These are phyloP conservation scores for Aspergillus terreus DNA, from an alignment of 2,329 filamentous ascomycete species.

Conservation along the genomic window DNA sequence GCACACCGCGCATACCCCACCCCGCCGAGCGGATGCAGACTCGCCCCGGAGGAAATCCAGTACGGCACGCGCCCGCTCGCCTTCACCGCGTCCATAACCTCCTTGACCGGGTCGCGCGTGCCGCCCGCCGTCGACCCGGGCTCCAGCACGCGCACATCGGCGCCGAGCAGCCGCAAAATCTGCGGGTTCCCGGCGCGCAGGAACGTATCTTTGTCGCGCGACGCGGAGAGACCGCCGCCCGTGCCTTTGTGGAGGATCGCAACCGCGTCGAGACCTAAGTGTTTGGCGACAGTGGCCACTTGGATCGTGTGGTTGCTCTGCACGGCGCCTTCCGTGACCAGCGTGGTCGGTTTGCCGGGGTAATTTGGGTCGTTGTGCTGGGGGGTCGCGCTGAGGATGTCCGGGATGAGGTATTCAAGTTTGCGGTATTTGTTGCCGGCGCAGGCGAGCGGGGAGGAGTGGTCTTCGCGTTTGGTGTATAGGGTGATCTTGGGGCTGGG, in stretches of 20 bases:
- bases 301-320: slow-evolving; percentile 38
- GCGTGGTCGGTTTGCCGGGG: slow-evolving; percentile 18
- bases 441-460: slow-evolving; percentile 30
- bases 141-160: slow-evolving; percentile 52
- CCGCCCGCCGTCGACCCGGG: slow-evolving; percentile 46
- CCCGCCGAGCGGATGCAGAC: slow-evolving; percentile 30
- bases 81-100: slow-evolving; percentile 22
- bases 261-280: slow-evolving; percentile 23
- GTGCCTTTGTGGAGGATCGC: slow-evolving; percentile 27
- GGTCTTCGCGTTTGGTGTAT: slow-evolving; percentile 34
- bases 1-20: slow-evolving; percentile 32
- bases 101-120: slow-evolving; percentile 32
- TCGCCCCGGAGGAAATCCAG: slow-evolving; percentile 36
- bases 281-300: slow-evolving; percentile 27
- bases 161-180: slow-evolving; percentile 24
- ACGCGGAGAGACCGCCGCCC: slow-evolving; percentile 21
- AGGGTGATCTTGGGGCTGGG: slow-evolving; percentile 18
- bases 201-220: slow-evolving; percentile 18
- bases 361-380: slow-evolving; percentile 16
- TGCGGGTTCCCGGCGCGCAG: slow-evolving; percentile 25
- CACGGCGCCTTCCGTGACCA: slow-evolving; percentile 35
- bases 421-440: slow-evolving; percentile 38
- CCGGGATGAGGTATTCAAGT: slow-evolving; percentile 35
- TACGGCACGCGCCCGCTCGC: slow-evolving; percentile 21
- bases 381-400: slow-evolving; percentile 22